Base-by-base conservation (phyloP, 2,329 filamentous ascomycete species). In the Ophiostoma sp. region DNA sequence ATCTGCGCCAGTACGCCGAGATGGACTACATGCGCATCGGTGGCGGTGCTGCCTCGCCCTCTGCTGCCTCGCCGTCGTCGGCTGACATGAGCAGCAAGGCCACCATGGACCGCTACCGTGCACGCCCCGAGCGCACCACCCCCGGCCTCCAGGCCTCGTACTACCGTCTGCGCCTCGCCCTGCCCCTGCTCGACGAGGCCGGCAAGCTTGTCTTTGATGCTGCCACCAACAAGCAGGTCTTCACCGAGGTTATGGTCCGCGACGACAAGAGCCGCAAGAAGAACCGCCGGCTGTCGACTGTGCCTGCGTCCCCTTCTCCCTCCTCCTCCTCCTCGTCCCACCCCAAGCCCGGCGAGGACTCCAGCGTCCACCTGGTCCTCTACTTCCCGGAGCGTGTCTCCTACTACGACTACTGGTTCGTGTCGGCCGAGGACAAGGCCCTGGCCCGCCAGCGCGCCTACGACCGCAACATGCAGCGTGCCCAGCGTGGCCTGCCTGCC, bases 401-500 rank as follows among this genome's bases (percentile, higher is more conserved):
- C 52, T 66, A 72, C 67, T 71, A 70, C 68, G 68, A 72, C 69
- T 74, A 73, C 70, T 74, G 72, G 72, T 74, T 74, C 64, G 72
- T 74, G 18, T 70, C 71, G 14, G 66, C 68, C 12, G 72, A 71
- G 47, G 72, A 74, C 68, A 73, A 73, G 72, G 70, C 66, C 1
- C 67, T 71, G 45, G 73, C 73, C 1, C 68, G 68, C 11, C 69
- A 72, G 66, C 67, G 71, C 52, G 71, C 71, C 63, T 68, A 73
- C 47, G 69, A 71, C 12, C 72, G 72, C 66, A 73, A 73, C 65
- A 45, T 66, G 49, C 72, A 73, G 66, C 67, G 72, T 41, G 67
- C 66, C 12, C 67, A 67, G 47, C 71, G 69, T 42, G 72, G 72
- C 42, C 66, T 73, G 58, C 69, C 72, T 5, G 52, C 72, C 5